Base-by-base conservation (phyloP, 169 alveolate species). In the Eimeria sp. region DNA sequence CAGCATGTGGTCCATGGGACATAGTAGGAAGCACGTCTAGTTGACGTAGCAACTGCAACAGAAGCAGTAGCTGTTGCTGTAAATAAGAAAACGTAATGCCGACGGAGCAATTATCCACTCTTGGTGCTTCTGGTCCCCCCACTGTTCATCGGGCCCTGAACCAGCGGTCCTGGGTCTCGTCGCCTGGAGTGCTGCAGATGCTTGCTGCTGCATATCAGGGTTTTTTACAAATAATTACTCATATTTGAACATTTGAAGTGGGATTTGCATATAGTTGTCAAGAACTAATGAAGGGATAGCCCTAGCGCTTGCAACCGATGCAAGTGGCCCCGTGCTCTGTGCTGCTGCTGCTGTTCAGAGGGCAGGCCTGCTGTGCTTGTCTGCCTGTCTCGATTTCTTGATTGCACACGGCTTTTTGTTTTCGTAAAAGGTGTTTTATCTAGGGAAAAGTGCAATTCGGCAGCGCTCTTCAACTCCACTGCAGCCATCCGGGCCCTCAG, bases 311-410 rank as follows among this genome's bases (percentile, higher is more conserved):
- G 70, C 70, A 61, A 61, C 70, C 51, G 51, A 45, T 73, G 84
- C 25, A 27, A 45, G 18, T 27, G 45, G 34, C 43, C 5, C 84
- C 43, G 84, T 75, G 86, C 86, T 75, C 51, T 73, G 83, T 73
- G 83, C 54, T 73, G 58, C 57, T 73, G 83, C 83, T 73, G 83
- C 57, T 40, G 83, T 11, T 13, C 43, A 7, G 78, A 1, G 83
- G 83, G 27, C 30, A 75, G 43, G 63, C 58, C 30, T 45, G 9
- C 18, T 20, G 40, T 45, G 58, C 63, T 75, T 75, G 86, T 75
- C 63, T 75, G 63, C 43, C 58, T 75, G 86, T 45, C n/a, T 14
- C 22, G 61, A 20, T 10, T 47, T 75, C 5, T 25, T 25, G 61
- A 16, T 40, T 22, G 7, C 30, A 75, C 5, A 25, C n/a, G 9